phyloP scores from a whole-genome alignment of 106 monocot genomes.

The Acorus calamus region DNA sequence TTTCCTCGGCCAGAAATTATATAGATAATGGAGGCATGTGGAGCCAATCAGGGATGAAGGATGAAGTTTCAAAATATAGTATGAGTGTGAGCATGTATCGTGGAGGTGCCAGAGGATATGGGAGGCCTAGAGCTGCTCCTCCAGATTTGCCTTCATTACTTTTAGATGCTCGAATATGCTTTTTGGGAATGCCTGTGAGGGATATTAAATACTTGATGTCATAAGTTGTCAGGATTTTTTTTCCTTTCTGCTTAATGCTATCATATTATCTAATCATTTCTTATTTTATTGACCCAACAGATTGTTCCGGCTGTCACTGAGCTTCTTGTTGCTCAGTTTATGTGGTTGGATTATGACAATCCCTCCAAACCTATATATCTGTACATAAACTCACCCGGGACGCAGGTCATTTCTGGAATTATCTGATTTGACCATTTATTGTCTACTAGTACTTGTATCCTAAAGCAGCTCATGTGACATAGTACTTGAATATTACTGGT shows the following conservation, averaged over 20 bases:
- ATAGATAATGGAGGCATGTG: slow-evolving; percentile 89
- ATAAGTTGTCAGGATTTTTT: too few species aligned
- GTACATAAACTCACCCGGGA: slow-evolving; percentile 87
- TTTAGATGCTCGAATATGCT: slow-evolving; percentile 87
- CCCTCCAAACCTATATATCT: slow-evolving; percentile 85
- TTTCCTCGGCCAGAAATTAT: slow-evolving; percentile 85
- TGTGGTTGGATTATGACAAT: slow-evolving; percentile 88
- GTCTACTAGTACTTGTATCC: background rate
- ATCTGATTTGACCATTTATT: background rate
- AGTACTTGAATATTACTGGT: too few species aligned
- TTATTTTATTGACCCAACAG: slow-evolving; percentile 25
- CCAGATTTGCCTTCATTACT: slow-evolving; percentile 91
- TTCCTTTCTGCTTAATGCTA: background rate
- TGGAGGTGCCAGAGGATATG: slow-evolving; percentile 69
- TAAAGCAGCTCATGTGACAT: too few species aligned
- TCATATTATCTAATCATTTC: background rate
- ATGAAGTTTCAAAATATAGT: slow-evolving; percentile 64
- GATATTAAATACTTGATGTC: too few species aligned
- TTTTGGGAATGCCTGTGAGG: slow-evolving; percentile 88
- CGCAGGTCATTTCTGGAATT: slow-evolving; percentile 37
- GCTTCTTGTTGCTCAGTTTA: slow-evolving; percentile 78
- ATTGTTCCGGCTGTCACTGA: slow-evolving; percentile 91
- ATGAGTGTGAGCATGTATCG: slow-evolving; percentile 90
- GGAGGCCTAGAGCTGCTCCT: slow-evolving; percentile 76
- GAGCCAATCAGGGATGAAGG: slow-evolving; percentile 40